Percentiles rank a stretch among this genome's conserved stretches.
phyloP scores from a whole-genome alignment of 1,284 basidiomycete species.

The Gomphus sp. region DNA sequence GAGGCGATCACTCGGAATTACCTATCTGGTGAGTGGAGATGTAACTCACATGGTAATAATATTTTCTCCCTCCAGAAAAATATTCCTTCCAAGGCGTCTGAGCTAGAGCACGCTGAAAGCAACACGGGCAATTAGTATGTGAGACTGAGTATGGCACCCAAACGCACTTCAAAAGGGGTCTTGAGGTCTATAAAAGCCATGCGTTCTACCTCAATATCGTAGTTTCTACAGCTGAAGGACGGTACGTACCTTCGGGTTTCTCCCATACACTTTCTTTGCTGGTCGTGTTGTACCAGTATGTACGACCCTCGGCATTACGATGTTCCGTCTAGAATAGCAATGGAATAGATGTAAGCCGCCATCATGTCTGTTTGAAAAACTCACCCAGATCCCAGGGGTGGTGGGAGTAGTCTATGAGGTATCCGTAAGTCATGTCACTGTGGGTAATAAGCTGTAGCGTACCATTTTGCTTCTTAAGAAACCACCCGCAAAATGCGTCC shows the following conservation, averaged over 20 bases:
- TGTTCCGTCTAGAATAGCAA: constrained; percentile 20
- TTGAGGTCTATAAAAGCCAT: constrained; percentile 47
- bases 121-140: constrained; percentile 9
- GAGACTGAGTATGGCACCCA: neutral
- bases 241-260: constrained; percentile 66
- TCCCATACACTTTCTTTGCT: constrained; percentile 80
- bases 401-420: neutral
- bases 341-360: neutral
- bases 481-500: neutral
- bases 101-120: constrained; percentile 65
- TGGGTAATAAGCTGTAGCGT: neutral
- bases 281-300: constrained; percentile 79
- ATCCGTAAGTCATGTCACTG: neutral
- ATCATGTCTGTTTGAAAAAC: neutral
- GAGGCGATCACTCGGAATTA: neutral
- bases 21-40: neutral
- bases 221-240: neutral
- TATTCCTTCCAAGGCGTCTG: constrained; percentile 93
- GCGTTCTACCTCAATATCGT: neutral
- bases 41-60: constrained; percentile 77
- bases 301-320: constrained; percentile 70
- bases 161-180: constrained; percentile 74
- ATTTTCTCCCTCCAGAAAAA: constrained; percentile 79
- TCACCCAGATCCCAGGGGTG: neutral
- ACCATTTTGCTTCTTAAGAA: neutral